Percentiles rank a stretch among this genome's conserved stretches.
Evolutionary conservation across 306 rosid species (phyloP).

Genomic region (Datisca glomerata): DNA sequence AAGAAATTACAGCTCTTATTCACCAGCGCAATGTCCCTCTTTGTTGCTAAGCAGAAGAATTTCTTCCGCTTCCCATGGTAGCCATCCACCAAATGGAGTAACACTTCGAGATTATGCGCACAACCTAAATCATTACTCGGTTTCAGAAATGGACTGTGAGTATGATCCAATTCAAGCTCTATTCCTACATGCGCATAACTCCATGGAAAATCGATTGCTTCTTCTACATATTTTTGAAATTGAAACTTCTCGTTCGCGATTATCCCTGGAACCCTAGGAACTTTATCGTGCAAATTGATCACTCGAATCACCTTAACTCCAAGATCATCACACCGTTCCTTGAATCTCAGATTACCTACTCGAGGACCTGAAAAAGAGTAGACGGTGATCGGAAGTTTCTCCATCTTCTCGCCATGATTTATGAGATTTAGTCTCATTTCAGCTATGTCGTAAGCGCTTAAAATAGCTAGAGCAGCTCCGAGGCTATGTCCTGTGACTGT

Average conservation of each 20-base stretch:
- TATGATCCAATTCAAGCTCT: slow-evolving; percentile 41
- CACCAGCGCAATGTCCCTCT: slow-evolving; percentile 50
- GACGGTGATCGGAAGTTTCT: slow-evolving; percentile 29
- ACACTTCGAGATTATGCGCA: slow-evolving; percentile 51
- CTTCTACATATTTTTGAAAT: slow-evolving; percentile 44
- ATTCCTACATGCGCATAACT: slow-evolving; percentile 61
- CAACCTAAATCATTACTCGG: slow-evolving; percentile 26
- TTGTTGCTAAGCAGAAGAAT: slow-evolving; percentile 20
- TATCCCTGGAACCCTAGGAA: slow-evolving; percentile 49
- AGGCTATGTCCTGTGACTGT: slow-evolving; percentile 60
- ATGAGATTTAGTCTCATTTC: slow-evolving; percentile 26
- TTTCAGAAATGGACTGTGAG: slow-evolving; percentile 34
- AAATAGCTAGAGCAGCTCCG: slow-evolving; percentile 35
- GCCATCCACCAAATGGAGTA: slow-evolving; percentile 50
- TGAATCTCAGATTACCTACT: slow-evolving; percentile 49
- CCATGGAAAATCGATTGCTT: slow-evolving; percentile 42
- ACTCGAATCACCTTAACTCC: slow-evolving; percentile 51
- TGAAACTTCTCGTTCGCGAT: slow-evolving; percentile 43
- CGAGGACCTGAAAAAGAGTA: slow-evolving; percentile 52
- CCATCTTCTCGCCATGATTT: neutral
- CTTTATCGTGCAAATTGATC: slow-evolving; percentile 42
- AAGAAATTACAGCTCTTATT: slow-evolving; percentile 46
- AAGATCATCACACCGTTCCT: slow-evolving; percentile 45
- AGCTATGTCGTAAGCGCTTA: slow-evolving; percentile 51
- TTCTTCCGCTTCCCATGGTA: slow-evolving; percentile 25